phyloP scores from a whole-genome alignment of 768 basidiomycete genomes.

The Auriscalpium vulgare region DNA sequence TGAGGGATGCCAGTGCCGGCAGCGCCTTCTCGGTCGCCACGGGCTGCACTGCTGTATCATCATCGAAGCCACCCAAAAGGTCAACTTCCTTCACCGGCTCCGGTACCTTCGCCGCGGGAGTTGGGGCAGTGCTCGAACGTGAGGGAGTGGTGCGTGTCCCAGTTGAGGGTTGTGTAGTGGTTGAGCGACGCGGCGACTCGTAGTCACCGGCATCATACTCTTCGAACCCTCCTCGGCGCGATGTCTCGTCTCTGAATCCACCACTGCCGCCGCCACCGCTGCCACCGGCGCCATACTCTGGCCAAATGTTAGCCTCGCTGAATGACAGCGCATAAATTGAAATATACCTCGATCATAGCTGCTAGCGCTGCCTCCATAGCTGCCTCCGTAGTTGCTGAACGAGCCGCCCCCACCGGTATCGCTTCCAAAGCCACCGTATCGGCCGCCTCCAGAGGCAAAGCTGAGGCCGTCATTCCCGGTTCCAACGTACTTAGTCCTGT shows the following conservation, averaged over 20 bases:
- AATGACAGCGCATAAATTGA: not conserved
- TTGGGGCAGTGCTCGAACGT: slow-evolving; percentile 23
- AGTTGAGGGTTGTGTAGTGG: slow-evolving; percentile 23
- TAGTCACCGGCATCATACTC: slow-evolving; percentile 98
- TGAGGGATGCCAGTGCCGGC: slow-evolving; percentile 31
- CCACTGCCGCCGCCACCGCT: slow-evolving; percentile 34
- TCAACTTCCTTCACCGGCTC: slow-evolving; percentile 47
- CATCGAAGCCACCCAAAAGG: slow-evolving; percentile 65
- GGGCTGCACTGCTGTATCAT: slow-evolving; percentile 40
- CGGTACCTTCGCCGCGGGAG: slow-evolving; percentile 32
- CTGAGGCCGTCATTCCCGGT: slow-evolving; percentile 75
- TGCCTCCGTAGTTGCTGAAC: slow-evolving; percentile 17
- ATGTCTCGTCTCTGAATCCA: slow-evolving; percentile 51
- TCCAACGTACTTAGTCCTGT: slow-evolving; percentile 85
- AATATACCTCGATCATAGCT: slow-evolving; percentile 28
- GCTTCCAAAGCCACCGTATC: slow-evolving; percentile 67
- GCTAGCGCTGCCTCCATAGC: slow-evolving; percentile 33
- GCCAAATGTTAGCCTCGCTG: not conserved
- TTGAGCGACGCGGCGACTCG: slow-evolving; percentile 43
- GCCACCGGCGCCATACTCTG: slow-evolving; percentile 12
- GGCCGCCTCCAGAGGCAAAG: slow-evolving; percentile 47
- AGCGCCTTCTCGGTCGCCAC: slow-evolving; percentile 43
- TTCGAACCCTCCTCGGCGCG: slow-evolving; percentile 57
- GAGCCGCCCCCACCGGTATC: slow-evolving; percentile 30
- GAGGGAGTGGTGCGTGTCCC: slow-evolving; percentile 24